These are phyloP conservation scores for Zygotorulaspora chibaensis DNA, from an alignment of 805 yeast species.

Conservation along the genomic window DNA sequence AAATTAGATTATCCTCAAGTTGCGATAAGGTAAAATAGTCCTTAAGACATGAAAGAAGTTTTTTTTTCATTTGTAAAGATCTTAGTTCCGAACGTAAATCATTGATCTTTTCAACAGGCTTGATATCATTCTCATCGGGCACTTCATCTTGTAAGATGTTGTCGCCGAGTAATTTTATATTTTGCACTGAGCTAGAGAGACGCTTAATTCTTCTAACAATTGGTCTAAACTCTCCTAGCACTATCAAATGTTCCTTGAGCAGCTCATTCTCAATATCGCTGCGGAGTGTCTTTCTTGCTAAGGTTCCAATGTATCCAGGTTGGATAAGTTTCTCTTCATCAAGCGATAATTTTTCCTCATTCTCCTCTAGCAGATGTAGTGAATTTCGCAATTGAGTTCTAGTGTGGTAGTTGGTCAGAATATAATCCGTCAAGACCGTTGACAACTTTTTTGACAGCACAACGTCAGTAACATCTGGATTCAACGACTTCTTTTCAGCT, in stretches of 20 bases:
- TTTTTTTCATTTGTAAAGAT: slow-evolving; percentile 42
- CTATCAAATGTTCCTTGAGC: slow-evolving; percentile 50
- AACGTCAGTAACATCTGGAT: slow-evolving; percentile 21
- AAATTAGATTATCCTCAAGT: slow-evolving; percentile 61
- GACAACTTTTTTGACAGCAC: slow-evolving; percentile 36
- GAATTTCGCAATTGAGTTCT: slow-evolving; percentile 37
- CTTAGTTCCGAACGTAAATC: slow-evolving; percentile 17
- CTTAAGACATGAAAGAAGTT: slow-evolving; percentile 50
- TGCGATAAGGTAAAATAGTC: slow-evolving; percentile 64
- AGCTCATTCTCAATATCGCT: slow-evolving; percentile 59
- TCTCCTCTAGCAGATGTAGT: slow-evolving; percentile 33
- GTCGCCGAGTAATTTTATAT: slow-evolving; percentile 17
- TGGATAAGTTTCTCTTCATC: slow-evolving; percentile 42
- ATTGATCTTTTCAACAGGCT: slow-evolving; percentile 15
- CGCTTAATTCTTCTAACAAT: slow-evolving; percentile 41
- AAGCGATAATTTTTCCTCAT: slow-evolving; percentile 20
- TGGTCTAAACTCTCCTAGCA: slow-evolving; percentile 42
- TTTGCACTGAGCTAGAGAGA: slow-evolving; percentile 26
- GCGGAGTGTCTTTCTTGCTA: slow-evolving; percentile 55
- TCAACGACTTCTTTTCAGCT: neutral
- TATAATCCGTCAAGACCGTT: slow-evolving; percentile 32
- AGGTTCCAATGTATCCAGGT: slow-evolving; percentile 49
- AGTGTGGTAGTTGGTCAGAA: slow-evolving; percentile 26
- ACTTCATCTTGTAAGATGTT: slow-evolving; percentile 17
- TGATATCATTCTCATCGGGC: slow-evolving; percentile 29